Evolutionary conservation across 805 yeast genomes (phyloP).

Genomic region (Myxozyma vanderwaltii): DNA sequence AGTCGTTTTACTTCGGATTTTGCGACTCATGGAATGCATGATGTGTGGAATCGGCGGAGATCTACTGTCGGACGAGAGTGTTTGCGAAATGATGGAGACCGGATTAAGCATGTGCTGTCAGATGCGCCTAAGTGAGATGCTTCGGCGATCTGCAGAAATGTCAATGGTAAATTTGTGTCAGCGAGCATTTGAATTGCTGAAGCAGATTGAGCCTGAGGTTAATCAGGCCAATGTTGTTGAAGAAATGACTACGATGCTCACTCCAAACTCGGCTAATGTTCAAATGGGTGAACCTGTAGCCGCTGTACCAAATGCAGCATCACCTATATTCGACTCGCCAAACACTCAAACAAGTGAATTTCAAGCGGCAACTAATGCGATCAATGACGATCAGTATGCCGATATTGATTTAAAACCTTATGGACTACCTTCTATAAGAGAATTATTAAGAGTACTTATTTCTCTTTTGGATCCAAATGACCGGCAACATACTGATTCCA

Average conservation of each 20-base stretch:
- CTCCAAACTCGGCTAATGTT: conserved; percentile 50
- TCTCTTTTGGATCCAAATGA: conserved; percentile 83
- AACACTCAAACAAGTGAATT: conserved; percentile 20
- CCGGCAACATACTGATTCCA: conserved; percentile 80
- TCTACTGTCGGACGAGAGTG: conserved; percentile 73
- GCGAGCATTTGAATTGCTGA: conserved; percentile 63
- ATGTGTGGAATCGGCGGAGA: conserved; percentile 66
- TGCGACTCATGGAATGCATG: conserved; percentile 68
- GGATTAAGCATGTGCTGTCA: conserved; percentile 90
- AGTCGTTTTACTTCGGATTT: conserved; percentile 80
- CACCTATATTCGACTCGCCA: conserved; percentile 24
- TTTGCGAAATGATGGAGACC: conserved; percentile 88
- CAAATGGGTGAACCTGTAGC: conserved; percentile 55
- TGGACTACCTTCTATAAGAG: conserved; percentile 75
- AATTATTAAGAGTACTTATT: conserved; percentile 71
- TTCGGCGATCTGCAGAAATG: conserved; percentile 86
- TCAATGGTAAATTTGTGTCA: conserved; percentile 71
- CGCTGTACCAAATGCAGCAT: conserved; percentile 22
- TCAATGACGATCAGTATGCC: conserved; percentile 20
- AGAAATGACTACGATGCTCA: conserved; percentile 44
- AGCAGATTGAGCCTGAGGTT: conserved; percentile 54
- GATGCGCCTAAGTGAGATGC: conserved; percentile 84
- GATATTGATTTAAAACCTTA: conserved; percentile 47
- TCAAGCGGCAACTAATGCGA: conserved; percentile 6
- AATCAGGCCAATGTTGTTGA: conserved; percentile 37